Evolutionary conservation across 176 grass and related monocot species (phyloP), one percentile per base, ranked within the genome.

Genomic region (Pontederia crassipes): DNA sequence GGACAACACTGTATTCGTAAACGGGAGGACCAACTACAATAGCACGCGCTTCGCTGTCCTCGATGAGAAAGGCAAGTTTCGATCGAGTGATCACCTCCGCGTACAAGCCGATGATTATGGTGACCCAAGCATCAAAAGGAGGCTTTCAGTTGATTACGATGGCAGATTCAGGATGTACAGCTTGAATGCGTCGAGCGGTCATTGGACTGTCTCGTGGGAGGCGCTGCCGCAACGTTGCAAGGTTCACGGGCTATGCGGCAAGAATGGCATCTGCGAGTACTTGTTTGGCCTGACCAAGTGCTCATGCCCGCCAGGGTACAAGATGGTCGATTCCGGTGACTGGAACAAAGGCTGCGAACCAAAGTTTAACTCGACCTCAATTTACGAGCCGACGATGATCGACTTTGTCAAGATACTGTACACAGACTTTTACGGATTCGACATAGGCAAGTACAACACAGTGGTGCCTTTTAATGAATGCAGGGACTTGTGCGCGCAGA

Each of bases 221-320:
- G 76, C 66, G 54, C 32, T 82, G 2, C 6, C 18, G 28, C 28
- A 77, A 76, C 71, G 68, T 35, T 89, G 81, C 24, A 72, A 72
- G 65, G 81, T 89, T n/a, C 89, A 89, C 26, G 89, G 82, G 11
- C 64, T 95, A 48, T 95, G 89, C 73, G 89, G 89, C 4, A 17
- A 12, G 50, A 85, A 88, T 80, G 85, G 78, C 40, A 82, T 95
- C 46, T 88, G 85, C 45, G 71, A 75, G 63, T 77, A 85, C 58
- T 81, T 54, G 17, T 67, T 32, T 27, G 32, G 55, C 28, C 10
- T 54, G 35, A 14, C 59, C 71, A 60, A 45, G 59, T 95, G 89
- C n/a, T 67, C 66, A 18, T 95, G 89, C 61, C 78, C 81, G 62
- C 78, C 78, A 62, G 81, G 78, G 32, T 82, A 89, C 50, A 35